Evolutionary conservation across 768 basidiomycete genomes (phyloP), one percentile per base, ranked within the genome.

Genomic region (Boletus reticulatus): DNA sequence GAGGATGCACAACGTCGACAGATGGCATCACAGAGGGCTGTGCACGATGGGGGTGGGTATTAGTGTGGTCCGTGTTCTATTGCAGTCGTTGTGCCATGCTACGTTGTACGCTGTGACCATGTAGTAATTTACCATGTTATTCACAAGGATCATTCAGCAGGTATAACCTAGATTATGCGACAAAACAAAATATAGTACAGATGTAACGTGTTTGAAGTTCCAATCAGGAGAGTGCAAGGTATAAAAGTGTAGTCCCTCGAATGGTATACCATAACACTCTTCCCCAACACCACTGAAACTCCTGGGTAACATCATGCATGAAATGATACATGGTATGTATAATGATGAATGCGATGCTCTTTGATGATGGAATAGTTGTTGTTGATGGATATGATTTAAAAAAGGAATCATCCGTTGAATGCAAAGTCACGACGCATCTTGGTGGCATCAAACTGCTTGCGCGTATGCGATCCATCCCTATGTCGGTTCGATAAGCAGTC

Each of bases 1-100:
- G 95, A 98, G 72, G 97, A 99, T 62, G 82, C 86, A 0, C 93
- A 97, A 67, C 78, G 95, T 49, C 76, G 97, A 64, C 89, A 90
- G 71, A 88, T 95, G 83, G 94, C 94, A 12, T 85, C 89, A 22
- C 93, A 96, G 65, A 77, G 92, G 42, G 81, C 81, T 46, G 75
- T 76, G 11, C 84, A 91, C 48, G 87, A 83, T 46, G 91, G 81
- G 16, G 73, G 74, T 53, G 79, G 76, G 43, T 67, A 64, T 55
- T 67, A 19, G 6, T n/a, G 38, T n/a, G 13, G 17, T 32, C 31
- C 14, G 22, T 20, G 22, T 38, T 45, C 29, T 43, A 19, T 62
- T 58, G 17, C 19, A 20, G 27, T 62, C 14, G 24, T 49, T 37
- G 43, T 45, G 49, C 6, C 55, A 56, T 45, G 38, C 22, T 62